Evolutionary conservation across 805 yeast species (phyloP).

Genomic region (Nakazawaea ernobii): DNA sequence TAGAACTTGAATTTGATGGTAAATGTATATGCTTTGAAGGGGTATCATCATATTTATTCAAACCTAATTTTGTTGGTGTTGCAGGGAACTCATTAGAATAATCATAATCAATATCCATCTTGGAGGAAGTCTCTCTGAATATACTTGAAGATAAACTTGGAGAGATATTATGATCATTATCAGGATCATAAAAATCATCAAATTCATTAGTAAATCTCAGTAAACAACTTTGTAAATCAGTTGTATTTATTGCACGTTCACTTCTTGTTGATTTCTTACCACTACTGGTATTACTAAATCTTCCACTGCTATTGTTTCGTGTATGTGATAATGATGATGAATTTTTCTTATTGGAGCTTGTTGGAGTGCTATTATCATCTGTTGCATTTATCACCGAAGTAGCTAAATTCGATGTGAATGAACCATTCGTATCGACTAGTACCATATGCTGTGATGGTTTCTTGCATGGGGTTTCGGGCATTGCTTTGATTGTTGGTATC

Average conservation of each 20-base stretch:
- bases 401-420: constrained; percentile 22
- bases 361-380: constrained; percentile 14
- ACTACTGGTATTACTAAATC: constrained; percentile 1
- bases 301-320: neutral
- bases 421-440: constrained; percentile 22
- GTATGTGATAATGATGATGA: neutral
- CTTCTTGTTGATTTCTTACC: constrained; percentile 3
- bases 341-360: constrained; percentile 2
- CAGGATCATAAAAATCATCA: constrained; percentile 28
- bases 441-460: constrained; percentile 25
- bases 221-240: constrained; percentile 35
- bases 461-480: constrained; percentile 66
- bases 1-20: neutral
- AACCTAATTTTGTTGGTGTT: constrained; percentile 35
- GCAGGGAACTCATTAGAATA: constrained; percentile 29
- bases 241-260: constrained; percentile 25
- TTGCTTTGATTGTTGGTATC: constrained; percentile 17
- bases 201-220: constrained; percentile 34
- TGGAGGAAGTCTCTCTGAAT: constrained; percentile 18
- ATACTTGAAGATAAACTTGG: constrained; percentile 16
- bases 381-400: constrained; percentile 23
- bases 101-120: constrained; percentile 11
- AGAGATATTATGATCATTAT: constrained; percentile 10
- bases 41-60: constrained; percentile 7
- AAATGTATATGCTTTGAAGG: constrained; percentile 8